Base-by-base conservation (phyloP, 2,329 filamentous ascomycete species). In the Meredithiella fracta region DNA sequence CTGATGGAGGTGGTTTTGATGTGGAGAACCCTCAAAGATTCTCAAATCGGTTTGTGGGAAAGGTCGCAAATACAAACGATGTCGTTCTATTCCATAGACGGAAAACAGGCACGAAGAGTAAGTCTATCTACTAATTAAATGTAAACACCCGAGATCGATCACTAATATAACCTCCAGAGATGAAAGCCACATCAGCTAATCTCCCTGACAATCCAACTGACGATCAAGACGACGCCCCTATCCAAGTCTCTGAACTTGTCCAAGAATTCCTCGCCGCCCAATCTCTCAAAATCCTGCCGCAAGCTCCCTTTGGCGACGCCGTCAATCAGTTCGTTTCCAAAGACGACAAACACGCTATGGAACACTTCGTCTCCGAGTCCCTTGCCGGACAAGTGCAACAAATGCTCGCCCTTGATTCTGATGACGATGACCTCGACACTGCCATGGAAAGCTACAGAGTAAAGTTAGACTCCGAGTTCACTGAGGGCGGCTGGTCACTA, bases 11-110 rank as follows among this genome's bases (percentile, higher is more conserved):
- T 6, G 79, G 81, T 37, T 98, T 88, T 63, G 86, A 97, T 62
- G 83, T 85, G 60, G 92, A 97, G 66, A 98, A 98, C 59, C 90
- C 92, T 0, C 92, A 97, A 66, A 82, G 92, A 7, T 96, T 97
- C 64, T 97, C 91, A 0, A 94, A 94, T 65, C 79, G 89, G 2
- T 98, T 97, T 62, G 77, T 85, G 1, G 85, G 82, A n/a, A 86
- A 81, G 64, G 91, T 98, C 1, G 92, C 92, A 58, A 98, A 98
- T 65, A 82, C 83, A 8, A 94, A 90, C 62, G 92, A 98, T 63
- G 88, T 98, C 0, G 82, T 98, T 0, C 85, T 91, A 64, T 97
- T 94, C 66, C 83, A 96, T 67, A 80, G 87, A 56, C 95, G 91
- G 69, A 97, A 95, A 69, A 69, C 67, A 1, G 64, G 69, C 3